Base-by-base conservation (phyloP, 495 filamentous ascomycete species). In the Ramalina intermedia region DNA sequence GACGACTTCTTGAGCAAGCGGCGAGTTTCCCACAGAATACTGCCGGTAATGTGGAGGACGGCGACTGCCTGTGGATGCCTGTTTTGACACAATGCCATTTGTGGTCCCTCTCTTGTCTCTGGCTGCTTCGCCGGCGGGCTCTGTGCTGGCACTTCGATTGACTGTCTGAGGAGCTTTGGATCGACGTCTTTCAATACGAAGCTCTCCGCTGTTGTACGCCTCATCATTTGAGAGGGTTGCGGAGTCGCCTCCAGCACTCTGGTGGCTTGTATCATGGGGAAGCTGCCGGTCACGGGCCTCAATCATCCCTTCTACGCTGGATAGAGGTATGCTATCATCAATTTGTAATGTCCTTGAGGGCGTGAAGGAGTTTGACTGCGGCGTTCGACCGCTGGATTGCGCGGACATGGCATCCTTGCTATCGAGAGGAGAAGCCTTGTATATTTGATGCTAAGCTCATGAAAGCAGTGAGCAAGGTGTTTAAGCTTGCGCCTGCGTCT, bases 261-360 rank as follows among this genome's bases (percentile, higher is more conserved):
- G 29, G 6, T 33, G 12, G 29, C 29, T 33, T 33, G 5, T 1
- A 1, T 33, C 29, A 11, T 11, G 29, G 12, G 8, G 1, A 33
- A 0, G 6, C 29, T 33, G 29, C 7, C 29, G 2, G 29, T 33
- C 29, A 3, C 6, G 29, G 7, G 29, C 29, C 8, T 4, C 29
- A 33, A 13, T 33, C 29, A 33, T 33, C 3, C 12, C 29, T 33
- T 33, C 12, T 13, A 8, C 29, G 12, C 12, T 13, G 29, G 29
- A 33, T 1, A 33, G 12, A 3, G 29, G 6, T 11, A 13, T 33
- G 8, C 7, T 11, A 11, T 33, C 7, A 8, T 2, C 29, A 11
- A 11, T 33, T 33, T 33, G 8, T 8, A 7, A 33, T 54, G 55
- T 63, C 68, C 55, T 69, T 68, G n/a, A 59, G 62, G 20, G 51